Conservation (phyloP, 148 eudicot species). For the Rheum nobile region DNA sequence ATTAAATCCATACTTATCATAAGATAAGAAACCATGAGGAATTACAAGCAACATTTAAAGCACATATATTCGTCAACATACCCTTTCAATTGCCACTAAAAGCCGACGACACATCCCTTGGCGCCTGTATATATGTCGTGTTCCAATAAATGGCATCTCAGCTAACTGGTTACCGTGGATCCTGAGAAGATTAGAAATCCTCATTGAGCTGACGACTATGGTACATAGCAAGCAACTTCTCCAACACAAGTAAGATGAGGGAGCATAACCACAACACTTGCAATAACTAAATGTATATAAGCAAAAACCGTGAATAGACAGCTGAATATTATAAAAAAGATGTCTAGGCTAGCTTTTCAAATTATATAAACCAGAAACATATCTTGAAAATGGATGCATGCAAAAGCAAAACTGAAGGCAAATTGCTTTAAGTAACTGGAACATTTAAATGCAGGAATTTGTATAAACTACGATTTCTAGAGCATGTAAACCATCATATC, state of each 20-base stretch:
- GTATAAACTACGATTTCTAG: background rate
- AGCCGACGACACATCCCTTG: conserved; percentile 99
- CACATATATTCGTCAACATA: conserved; percentile 16
- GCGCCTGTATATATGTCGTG: conserved; percentile 84
- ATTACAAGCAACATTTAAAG: background rate
- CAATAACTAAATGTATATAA: background rate
- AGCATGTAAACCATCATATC: background rate
- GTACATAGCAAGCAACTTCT: background rate
- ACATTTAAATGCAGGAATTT: background rate
- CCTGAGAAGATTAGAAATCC: conserved; percentile 25
- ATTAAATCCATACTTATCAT: background rate
- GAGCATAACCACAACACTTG: background rate
- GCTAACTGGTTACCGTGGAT: conserved; percentile 77
- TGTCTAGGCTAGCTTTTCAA: background rate
- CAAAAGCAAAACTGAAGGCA: background rate
- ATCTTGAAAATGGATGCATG: background rate
- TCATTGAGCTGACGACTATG: background rate
- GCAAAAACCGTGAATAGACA: background rate
- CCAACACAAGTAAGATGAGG: background rate
- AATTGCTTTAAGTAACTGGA: background rate
- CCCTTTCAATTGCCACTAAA: conserved; percentile 74
- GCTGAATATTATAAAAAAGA: background rate
- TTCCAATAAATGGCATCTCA: conserved; percentile 98
- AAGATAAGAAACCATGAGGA: background rate
- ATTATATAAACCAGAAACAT: background rate